Conservation (phyloP, 2,329 filamentous ascomycete species). For the Cladosporium sp. region DNA sequence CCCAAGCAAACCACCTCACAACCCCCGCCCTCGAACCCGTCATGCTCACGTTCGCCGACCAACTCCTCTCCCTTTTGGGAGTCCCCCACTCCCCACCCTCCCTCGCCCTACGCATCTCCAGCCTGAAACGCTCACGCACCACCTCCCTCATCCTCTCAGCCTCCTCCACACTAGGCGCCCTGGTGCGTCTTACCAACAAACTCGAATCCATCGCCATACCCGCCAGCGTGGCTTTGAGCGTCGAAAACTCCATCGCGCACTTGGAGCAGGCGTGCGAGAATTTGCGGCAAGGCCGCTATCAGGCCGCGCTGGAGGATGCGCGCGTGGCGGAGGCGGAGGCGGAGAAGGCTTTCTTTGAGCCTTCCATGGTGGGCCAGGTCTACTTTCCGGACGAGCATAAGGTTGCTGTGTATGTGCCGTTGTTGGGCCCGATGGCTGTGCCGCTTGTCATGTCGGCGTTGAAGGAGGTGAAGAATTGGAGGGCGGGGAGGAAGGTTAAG, state of each 20-base stretch:
- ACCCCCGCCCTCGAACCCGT: conserved; percentile 68
- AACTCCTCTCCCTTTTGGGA: conserved; percentile 82
- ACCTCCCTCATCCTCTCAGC: conserved; percentile 83
- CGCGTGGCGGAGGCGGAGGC: conserved; percentile 82
- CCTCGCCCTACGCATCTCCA: conserved; percentile 77
- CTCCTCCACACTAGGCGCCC: conserved; percentile 87
- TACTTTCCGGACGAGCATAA: conserved; percentile 99
- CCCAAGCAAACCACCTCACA: conserved; percentile 47
- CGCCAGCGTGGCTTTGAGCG: conserved; percentile 76
- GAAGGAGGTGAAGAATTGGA: conserved; percentile 62
- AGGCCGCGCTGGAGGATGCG: conserved; percentile 70
- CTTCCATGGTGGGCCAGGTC: conserved; percentile 97
- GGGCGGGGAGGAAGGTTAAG: conserved; percentile 30
- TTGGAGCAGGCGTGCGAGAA: conserved; percentile 72
- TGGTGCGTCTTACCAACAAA: conserved; percentile 78
- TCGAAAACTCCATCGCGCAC: conserved; percentile 73
- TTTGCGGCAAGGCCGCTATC: conserved; percentile 58
- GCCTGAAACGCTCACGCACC: conserved; percentile 78
- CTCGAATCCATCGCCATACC: conserved; percentile 91
- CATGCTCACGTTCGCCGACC: conserved; percentile 85
- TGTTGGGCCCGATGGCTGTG: conserved; percentile 86
- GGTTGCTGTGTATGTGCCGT: conserved; percentile 87
- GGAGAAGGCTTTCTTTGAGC: conserved; percentile 95
- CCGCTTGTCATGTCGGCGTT: conserved; percentile 79
- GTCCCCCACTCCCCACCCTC: conserved; percentile 74